phyloP scores from a whole-genome alignment of 345 rosid species.

The Conringia planisiliqua region DNA sequence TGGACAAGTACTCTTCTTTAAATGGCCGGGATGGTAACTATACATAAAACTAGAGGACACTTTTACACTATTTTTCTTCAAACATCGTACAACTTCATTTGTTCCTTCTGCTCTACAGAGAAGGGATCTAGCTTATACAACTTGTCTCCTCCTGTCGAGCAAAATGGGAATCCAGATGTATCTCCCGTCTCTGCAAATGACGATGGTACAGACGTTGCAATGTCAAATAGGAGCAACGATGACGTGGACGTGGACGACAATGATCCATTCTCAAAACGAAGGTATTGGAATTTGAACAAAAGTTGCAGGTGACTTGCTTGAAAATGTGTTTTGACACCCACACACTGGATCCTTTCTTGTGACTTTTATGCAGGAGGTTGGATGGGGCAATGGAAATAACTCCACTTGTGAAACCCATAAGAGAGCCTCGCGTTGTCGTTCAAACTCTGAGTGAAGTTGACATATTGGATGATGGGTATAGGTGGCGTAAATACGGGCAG shows the following conservation, averaged over 20 bases:
- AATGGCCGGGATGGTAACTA: slow-evolving; percentile 60
- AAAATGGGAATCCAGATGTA: slow-evolving; percentile 49
- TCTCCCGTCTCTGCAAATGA: slow-evolving; percentile 56
- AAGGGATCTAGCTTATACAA: slow-evolving; percentile 49
- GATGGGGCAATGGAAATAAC: slow-evolving; percentile 72
- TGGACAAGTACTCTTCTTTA: slow-evolving; percentile 46
- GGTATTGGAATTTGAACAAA: slow-evolving; percentile 41
- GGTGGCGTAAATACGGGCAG: slow-evolving; percentile 99
- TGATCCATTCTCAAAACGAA: slow-evolving; percentile 72
- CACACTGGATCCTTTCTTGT: slow-evolving; percentile 8
- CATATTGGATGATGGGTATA: slow-evolving; percentile 93
- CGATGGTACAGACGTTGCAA: slow-evolving; percentile 47
- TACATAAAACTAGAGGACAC: not conserved
- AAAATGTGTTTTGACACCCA: slow-evolving; percentile 3
- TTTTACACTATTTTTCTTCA: not conserved
- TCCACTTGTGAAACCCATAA: slow-evolving; percentile 83
- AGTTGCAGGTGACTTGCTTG: not conserved
- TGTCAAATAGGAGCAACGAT: slow-evolving; percentile 23
- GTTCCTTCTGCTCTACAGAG: slow-evolving; percentile 36
- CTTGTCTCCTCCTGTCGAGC: slow-evolving; percentile 41
- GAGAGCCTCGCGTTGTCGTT: slow-evolving; percentile 95
- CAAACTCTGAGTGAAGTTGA: slow-evolving; percentile 97
- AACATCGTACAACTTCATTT: not conserved
- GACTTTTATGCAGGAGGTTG: slow-evolving; percentile 56
- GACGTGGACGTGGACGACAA: slow-evolving; percentile 69